Conservation (phyloP, 352 stramenopile species). For the Phytophthora nicotianae region DNA sequence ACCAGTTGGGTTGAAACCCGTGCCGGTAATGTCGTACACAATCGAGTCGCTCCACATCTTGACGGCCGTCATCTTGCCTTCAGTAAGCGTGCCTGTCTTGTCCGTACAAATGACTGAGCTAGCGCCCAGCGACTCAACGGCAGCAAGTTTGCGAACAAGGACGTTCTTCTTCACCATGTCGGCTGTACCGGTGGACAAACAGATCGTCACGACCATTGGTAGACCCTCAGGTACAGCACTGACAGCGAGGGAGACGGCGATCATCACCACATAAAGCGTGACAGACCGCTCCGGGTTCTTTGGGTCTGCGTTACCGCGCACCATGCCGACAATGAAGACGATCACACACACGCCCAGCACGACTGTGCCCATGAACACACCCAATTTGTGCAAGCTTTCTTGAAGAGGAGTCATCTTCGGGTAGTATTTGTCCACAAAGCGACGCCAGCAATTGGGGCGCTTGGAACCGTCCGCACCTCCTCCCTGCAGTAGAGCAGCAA, state of each 20-base stretch:
- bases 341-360: slow-evolving; percentile 92
- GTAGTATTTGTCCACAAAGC: slow-evolving; percentile 68
- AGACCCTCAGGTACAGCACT: slow-evolving; percentile 79
- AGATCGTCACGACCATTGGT: slow-evolving; percentile 81
- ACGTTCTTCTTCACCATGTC: slow-evolving; percentile 86
- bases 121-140: slow-evolving; percentile 85
- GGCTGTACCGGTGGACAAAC: slow-evolving; percentile 66
- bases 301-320: slow-evolving; percentile 59
- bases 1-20: slow-evolving; percentile 52
- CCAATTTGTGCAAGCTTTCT: slow-evolving; percentile 93
- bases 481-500: slow-evolving; percentile 60
- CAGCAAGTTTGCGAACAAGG: slow-evolving; percentile 83
- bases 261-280: slow-evolving; percentile 94
- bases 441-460: slow-evolving; percentile 54
- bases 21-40: slow-evolving; percentile 59
- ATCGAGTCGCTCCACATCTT: slow-evolving; percentile 75
- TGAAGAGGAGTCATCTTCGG: slow-evolving; percentile 91
- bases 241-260: slow-evolving; percentile 89
- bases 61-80: slow-evolving; percentile 81
- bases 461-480: slow-evolving; percentile 32
- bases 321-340: slow-evolving; percentile 91
- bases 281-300: slow-evolving; percentile 86
- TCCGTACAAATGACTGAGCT: slow-evolving; percentile 93
- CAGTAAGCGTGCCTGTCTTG: slow-evolving; percentile 95
- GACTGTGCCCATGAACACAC: slow-evolving; percentile 90